Evolutionary conservation across 2,329 filamentous ascomycete species (phyloP).

Genomic region (Fusarium guadeloupense): DNA sequence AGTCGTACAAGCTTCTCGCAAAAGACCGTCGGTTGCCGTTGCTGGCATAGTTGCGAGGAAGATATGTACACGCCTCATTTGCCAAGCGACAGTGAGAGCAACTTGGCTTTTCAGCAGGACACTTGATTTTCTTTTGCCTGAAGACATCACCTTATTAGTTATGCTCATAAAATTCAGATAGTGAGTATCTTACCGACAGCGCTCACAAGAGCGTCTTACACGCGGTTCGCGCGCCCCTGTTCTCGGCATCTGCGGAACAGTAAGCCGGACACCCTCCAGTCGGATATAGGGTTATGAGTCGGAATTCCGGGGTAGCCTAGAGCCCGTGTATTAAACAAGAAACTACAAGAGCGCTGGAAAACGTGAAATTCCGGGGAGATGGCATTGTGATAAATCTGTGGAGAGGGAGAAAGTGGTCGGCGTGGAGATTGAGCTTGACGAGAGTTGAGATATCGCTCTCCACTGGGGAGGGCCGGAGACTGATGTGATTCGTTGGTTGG

Average conservation of each 20-base stretch:
- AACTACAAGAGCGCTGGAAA: neutral
- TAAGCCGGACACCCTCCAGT: neutral
- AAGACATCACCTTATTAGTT: neutral
- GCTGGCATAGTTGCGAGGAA: conserved; percentile 22
- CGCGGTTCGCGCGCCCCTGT: conserved; percentile 9
- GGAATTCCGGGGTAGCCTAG: conserved; percentile 10
- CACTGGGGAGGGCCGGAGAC: neutral
- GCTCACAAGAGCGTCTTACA: conserved; percentile 38
- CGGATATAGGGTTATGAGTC: neutral
- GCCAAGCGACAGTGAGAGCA: conserved; percentile 37
- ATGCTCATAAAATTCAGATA: neutral
- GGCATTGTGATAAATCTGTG: neutral
- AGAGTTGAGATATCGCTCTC: neutral
- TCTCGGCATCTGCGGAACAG: conserved; percentile 5
- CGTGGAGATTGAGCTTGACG: neutral
- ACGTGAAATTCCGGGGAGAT: conserved; percentile 3
- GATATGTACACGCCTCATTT: conserved; percentile 31
- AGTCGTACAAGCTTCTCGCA: conserved; percentile 5
- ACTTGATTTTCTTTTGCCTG: conserved; percentile 41
- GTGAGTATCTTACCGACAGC: conserved; percentile 29
- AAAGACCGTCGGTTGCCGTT: neutral
- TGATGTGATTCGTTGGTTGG: neutral
- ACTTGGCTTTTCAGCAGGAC: conserved; percentile 36
- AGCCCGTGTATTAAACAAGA: neutral
- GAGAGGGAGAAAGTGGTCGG: neutral